Conservation (phyloP, 2,329 filamentous ascomycete genomes). For the Aspergillus neotritici region DNA sequence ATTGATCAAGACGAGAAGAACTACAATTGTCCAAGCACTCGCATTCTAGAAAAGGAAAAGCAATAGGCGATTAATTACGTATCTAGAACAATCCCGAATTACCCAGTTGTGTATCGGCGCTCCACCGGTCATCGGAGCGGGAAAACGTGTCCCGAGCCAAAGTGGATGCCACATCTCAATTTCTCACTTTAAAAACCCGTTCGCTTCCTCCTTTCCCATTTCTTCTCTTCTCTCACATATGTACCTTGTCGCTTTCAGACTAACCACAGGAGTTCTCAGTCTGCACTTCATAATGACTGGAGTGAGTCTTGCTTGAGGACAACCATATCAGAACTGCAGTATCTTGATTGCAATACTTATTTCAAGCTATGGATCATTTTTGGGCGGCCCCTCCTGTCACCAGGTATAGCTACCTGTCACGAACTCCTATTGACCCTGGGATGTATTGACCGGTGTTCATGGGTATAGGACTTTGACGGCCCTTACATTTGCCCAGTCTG, state of each 20-base stretch:
- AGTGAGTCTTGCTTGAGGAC: not conserved
- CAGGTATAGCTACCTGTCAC: constrained; percentile 45
- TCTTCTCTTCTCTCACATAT: not conserved
- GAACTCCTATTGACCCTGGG: not conserved
- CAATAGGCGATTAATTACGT: too few species aligned
- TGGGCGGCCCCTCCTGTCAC: constrained; percentile 62
- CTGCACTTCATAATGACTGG: constrained; percentile 2
- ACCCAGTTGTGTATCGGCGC: too few species aligned
- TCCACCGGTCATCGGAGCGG: constrained; percentile 7
- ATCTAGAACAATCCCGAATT: too few species aligned
- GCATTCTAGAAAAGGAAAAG: too few species aligned
- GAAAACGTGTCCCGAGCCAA: constrained; percentile 8
- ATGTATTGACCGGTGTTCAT: constrained; percentile 42
- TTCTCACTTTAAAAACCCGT: constrained; percentile 5
- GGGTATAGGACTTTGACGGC: constrained; percentile 60
- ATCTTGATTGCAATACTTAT: too few species aligned
- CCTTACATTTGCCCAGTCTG: constrained; percentile 57
- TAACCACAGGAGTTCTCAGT: not conserved
- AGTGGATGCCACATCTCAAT: constrained; percentile 16
- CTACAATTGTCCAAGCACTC: too few species aligned
- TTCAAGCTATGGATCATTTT: constrained; percentile 52
- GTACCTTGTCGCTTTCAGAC: not conserved
- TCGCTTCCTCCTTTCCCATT: not conserved
- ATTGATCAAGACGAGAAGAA: too few species aligned
- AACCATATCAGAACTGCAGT: too few species aligned